Evolutionary conservation across 208 protist genomes (phyloP), one percentile per base, ranked within the genome.

Genomic region (Leptomonas pyrrhocoris): DNA sequence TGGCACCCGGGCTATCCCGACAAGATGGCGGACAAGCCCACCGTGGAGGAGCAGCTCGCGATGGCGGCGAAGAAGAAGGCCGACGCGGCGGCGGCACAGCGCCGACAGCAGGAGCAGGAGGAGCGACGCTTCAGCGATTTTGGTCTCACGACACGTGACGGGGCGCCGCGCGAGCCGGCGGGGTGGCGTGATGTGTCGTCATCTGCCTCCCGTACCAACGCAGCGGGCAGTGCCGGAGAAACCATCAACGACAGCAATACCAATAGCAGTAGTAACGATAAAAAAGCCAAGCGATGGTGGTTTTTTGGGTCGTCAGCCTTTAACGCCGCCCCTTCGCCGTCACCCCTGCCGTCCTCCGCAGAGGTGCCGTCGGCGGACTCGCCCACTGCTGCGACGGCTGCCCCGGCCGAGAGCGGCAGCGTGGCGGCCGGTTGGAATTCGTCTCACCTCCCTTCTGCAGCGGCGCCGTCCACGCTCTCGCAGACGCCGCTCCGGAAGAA

Each of bases 1-100:
- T 97, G 93, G 93, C 92, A 97, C 73, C 92, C 92, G 16, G 86
- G 79, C 11, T 97, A 92, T 73, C 92, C 92, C 5, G 73, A 92
- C 53, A 79, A 77, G 31, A 94, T 97, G 85, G 86, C 68, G n/a
- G 92, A 95, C 68, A 50, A 69, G 53, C 86, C 87, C 19, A 83
- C 73, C 16, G 74, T 90, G 40, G 85, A 94, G 74, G 85, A 89
- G 53, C 85, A 74, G 49, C 75, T 93, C 13, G 81, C 73, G n/a
- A 66, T 49, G 11, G 45, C 40, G 34, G 42, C 71, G 49, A 54
- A 57, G 55, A 27, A 64, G 45, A 62, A 78, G 70, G 42, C 53
- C 18, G 65, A 48, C 49, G 69, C 53, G 16, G 55, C 46, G 31
- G 59, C 50, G 46, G 49, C 62, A n/a, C 25, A 64, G 61, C 60